These are phyloP conservation scores for Calonectria pauciramosa DNA, from an alignment of 2,329 filamentous ascomycete species.

Conservation along the genomic window DNA sequence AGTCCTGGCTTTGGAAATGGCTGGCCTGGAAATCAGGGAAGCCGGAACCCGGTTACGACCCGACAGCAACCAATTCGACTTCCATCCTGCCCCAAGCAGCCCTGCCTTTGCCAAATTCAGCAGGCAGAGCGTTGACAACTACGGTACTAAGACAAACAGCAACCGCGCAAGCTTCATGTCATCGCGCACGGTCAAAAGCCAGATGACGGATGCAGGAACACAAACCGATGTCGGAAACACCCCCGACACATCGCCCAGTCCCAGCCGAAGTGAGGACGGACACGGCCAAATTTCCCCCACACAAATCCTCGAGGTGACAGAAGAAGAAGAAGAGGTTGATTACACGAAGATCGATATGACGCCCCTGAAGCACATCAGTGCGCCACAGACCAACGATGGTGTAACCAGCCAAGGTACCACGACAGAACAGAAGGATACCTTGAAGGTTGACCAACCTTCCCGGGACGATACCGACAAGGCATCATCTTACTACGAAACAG, in stretches of 20 bases:
- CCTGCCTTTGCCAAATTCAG: constrained; percentile 73
- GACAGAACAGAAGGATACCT: constrained; percentile 36
- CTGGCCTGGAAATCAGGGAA: constrained; percentile 90
- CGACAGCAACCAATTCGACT: constrained; percentile 85
- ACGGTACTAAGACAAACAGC: constrained; percentile 66
- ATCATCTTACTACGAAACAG: constrained; percentile 40
- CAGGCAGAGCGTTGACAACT: constrained; percentile 79
- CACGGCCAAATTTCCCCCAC: constrained; percentile 58
- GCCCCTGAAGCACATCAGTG: constrained; percentile 61
- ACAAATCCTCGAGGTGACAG: constrained; percentile 51
- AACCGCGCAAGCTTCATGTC: constrained; percentile 84
- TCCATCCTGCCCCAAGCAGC: constrained; percentile 81
- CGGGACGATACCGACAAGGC: constrained; percentile 43
- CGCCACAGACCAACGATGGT: constrained; percentile 35
- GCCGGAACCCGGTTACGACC: constrained; percentile 81
- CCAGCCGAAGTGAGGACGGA: constrained; percentile 67
- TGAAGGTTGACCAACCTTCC: constrained; percentile 38
- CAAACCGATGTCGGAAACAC: constrained; percentile 71
- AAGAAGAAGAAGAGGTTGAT: constrained; percentile 69
- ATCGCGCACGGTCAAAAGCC: constrained; percentile 76
- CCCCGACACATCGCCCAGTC: constrained; percentile 68
- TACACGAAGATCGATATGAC: constrained; percentile 71
- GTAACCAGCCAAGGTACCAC: constrained; percentile 40
- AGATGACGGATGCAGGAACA: constrained; percentile 78
- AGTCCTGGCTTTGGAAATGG: constrained; percentile 89